These are phyloP conservation scores for Thermochaetoides thermophila DNA, from an alignment of 495 filamentous ascomycete species.

Conservation along the genomic window DNA sequence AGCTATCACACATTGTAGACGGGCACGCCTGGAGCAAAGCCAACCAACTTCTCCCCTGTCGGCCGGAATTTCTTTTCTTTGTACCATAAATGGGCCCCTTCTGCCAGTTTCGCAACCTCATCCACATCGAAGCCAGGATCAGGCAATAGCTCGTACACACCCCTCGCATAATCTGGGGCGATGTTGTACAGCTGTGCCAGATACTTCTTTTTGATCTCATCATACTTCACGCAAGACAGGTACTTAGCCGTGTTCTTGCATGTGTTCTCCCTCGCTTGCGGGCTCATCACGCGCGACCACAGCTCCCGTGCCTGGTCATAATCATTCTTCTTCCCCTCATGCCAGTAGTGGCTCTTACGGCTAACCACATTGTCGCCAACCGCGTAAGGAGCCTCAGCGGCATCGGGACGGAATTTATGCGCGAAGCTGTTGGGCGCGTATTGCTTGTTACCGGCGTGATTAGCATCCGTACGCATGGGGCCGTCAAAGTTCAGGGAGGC, in stretches of 20 bases:
- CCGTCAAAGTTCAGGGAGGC: conserved; percentile 18
- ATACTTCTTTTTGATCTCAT: conserved; percentile 32
- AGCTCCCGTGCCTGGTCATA: conserved; percentile 39
- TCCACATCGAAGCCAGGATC: conserved; percentile 29
- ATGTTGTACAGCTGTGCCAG: conserved; percentile 40
- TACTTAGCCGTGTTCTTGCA: conserved; percentile 33
- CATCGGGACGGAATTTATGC: conserved; percentile 40
- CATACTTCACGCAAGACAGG: conserved; percentile 23
- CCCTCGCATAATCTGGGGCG: conserved; percentile 30
- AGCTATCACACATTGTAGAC: too few relatives aligned
- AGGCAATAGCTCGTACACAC: conserved; percentile 31
- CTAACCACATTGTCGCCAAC: conserved; percentile 35
- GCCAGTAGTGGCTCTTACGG: conserved; percentile 40
- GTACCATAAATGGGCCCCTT: conserved; percentile 9
- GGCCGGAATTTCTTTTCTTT: conserved; percentile 4
- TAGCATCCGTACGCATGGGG: conserved; percentile 37
- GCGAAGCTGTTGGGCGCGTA: conserved; percentile 43
- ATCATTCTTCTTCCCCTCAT: conserved; percentile 38
- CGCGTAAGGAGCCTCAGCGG: conserved; percentile 36
- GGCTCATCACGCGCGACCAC: conserved; percentile 33
- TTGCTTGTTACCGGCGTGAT: conserved; percentile 36
- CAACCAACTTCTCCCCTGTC: conserved; percentile 3
- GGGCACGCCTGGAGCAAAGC: conserved; percentile 1
- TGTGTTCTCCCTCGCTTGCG: conserved; percentile 27
- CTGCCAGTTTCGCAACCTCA: conserved; percentile 24